Evolutionary conservation across 768 basidiomycete genomes (phyloP), one percentile per base, ranked within the genome.

Genomic region (Collybia sp.): DNA sequence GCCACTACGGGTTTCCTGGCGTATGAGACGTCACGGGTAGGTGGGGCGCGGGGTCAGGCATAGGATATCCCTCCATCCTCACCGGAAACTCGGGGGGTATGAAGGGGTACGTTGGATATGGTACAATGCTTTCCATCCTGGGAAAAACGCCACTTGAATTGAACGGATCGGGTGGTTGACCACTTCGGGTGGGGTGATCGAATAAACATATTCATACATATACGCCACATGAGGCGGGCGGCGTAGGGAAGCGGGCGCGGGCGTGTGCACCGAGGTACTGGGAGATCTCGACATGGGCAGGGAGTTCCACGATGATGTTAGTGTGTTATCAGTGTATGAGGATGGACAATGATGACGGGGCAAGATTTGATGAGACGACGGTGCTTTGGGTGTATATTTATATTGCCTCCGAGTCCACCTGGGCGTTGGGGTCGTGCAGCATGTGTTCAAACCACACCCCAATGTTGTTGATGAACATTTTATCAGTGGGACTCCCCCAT

Each of bases 361-460:
- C 48, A 17, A 42, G 1, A 15, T 9, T 20, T 15, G 11, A 37
- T 41, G 16, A 37, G 18, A 59, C 62, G 35, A 65, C 67, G 30
- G 63, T 67, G 35, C 52, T 50, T 41, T 65, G 65, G 32, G 59
- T 59, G 39, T 58, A 70, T 13, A 68, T 47, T 1, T n/a, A n/a
- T n/a, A n/a, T n/a, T n/a, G n/a, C n/a, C n/a, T n/a, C n/a, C 1
- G 58, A 51, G 13, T 53, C 53, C 12, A 58, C 56, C 2, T 53
- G 53, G 5, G 58, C 50, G 5, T 51, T 55, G 6, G 60, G 62
- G 1, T 61, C 60, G 30, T 43, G 48, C 2, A 70, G 46, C 68
- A 70, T 68, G n/a, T 58, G 40, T 30, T 62, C 58, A 17, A 70
- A 63, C 68, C 68, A 70, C 9, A 58, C 59, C 8, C 55, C 48